Evolutionary conservation across 2,329 filamentous ascomycete genomes (phyloP), one percentile per base, ranked within the genome.

Genomic region (Neonectria hederae): DNA sequence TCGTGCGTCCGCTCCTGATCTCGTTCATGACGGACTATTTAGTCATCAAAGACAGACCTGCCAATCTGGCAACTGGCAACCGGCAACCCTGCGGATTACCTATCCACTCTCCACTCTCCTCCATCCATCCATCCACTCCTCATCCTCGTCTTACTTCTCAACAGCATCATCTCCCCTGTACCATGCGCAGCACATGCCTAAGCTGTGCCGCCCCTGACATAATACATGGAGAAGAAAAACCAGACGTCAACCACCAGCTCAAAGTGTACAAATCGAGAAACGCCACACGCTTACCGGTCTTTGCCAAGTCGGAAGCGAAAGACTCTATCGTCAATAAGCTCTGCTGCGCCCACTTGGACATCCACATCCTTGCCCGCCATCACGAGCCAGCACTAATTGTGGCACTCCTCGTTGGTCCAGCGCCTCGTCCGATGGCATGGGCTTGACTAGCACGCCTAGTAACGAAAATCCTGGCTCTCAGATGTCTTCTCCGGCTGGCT

Each of bases 321-420:
- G 56, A 71, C 66, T 73, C 35, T 73, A 73, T 73, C 67, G 52
- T 43, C 61, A 65, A 70, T 71, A 73, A 73, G 71, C 71, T 73
- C 66, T 69, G 59, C 71, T 73, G 61, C 68, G 71, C 71, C 71
- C 68, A 63, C 67, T 59, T 62, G 46, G 35, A 57, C 57, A 66
- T 54, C 52, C 28, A 26, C 53, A 42, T n/a, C 57, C 38, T 62
- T 65, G 53, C 30, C 49, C 32, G 26, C 28, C 51, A 21, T 56
- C 48, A 55, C 53, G 32, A 45, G 46, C 35, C 61, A 62, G 11
- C n/a, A 46, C 24, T 38, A 13, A 28, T 21, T 21, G 19, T 49
- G 19, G 21, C 43, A 43, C 54, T 21, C 17, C 26, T 28, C 19
- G n/a, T 26, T 42, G 32, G 13, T 17, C 42, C 21, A 45, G 21